These are phyloP conservation scores for Shiraia bambusicola DNA, from an alignment of 2,329 filamentous ascomycete genomes.

Conservation along the genomic window DNA sequence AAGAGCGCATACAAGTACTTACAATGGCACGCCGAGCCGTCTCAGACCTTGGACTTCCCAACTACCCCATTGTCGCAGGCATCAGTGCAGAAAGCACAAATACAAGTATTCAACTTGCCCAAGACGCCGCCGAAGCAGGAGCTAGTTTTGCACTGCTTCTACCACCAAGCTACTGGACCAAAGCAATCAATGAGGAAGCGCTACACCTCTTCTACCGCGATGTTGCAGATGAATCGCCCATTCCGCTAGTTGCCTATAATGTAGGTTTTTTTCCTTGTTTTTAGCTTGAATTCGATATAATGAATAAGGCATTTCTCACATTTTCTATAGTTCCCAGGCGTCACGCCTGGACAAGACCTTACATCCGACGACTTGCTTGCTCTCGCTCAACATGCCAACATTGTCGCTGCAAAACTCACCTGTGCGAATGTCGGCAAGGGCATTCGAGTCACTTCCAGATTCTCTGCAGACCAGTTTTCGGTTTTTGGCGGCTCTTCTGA, in stretches of 20 bases:
- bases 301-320: no score
- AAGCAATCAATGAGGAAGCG: slow-evolving; percentile 30
- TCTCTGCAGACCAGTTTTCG: slow-evolving; percentile 59
- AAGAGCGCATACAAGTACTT: slow-evolving; percentile 45
- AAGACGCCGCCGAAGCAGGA: slow-evolving; percentile 31
- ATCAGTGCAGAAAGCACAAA: slow-evolving; percentile 35
- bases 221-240: slow-evolving; percentile 31
- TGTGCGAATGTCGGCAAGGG: slow-evolving; percentile 65
- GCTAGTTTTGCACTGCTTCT: slow-evolving; percentile 39
- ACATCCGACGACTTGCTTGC: slow-evolving; percentile 63
- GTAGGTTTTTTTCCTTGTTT: slow-evolving; percentile 12
- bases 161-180: slow-evolving; percentile 39
- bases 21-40: slow-evolving; percentile 38
- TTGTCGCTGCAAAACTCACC: slow-evolving; percentile 67
- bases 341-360: slow-evolving; percentile 68
- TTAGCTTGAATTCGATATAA: neutral
- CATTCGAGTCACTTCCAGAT: slow-evolving; percentile 55
- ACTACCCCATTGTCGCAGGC: slow-evolving; percentile 51
- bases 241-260: slow-evolving; percentile 49
- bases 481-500: slow-evolving; percentile 69
- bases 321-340: slow-evolving; percentile 61
- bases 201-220: slow-evolving; percentile 27
- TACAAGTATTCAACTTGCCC: slow-evolving; percentile 38
- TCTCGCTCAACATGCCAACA: slow-evolving; percentile 57
- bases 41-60: slow-evolving; percentile 36